Percentiles rank a stretch among this genome's conserved stretches.
phyloP scores from a whole-genome alignment of 2,329 filamentous ascomycete genomes.

The Alternaria dauci region DNA sequence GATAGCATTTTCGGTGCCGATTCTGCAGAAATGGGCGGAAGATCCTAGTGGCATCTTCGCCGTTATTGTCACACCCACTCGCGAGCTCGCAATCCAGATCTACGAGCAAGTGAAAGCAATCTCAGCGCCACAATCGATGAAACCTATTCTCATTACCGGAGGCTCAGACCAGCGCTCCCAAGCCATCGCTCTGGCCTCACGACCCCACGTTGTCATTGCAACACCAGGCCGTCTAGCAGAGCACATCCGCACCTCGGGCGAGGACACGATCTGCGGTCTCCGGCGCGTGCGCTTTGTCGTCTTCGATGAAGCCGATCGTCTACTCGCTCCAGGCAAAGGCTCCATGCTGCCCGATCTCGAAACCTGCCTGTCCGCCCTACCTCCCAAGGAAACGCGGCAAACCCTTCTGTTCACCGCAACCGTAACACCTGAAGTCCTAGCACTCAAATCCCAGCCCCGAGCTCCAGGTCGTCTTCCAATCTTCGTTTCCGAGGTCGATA shows the following conservation, averaged over 20 bases:
- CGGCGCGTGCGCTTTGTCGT: conserved; percentile 84
- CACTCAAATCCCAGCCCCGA: conserved; percentile 81
- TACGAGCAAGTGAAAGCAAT: conserved; percentile 96
- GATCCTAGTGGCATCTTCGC: conserved; percentile 93
- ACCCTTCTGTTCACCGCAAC: conserved; percentile 97
- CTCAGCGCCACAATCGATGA: conserved; percentile 84
- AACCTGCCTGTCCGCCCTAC: conserved; percentile 83
- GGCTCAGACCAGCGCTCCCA: conserved; percentile 92
- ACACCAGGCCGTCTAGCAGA: conserved; percentile 91
- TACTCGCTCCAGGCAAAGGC: conserved; percentile 77
- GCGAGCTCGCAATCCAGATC: conserved; percentile 93
- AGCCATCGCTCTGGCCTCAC: conserved; percentile 79
- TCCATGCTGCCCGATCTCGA: conserved; percentile 96
- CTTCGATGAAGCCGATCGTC: conserved; percentile 92
- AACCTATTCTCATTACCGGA: conserved; percentile 88
- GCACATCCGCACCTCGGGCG: conserved; percentile 88
- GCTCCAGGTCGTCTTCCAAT: conserved; percentile 75
- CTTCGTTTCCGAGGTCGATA: conserved; percentile 89
- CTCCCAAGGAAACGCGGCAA: conserved; percentile 80
- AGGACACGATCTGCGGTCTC: conserved; percentile 86
- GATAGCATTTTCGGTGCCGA: conserved; percentile 92
- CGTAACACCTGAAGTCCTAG: conserved; percentile 88
- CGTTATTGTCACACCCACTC: conserved; percentile 75
- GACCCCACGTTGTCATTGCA: conserved; percentile 92
- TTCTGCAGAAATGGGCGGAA: conserved; percentile 90